Evolutionary conservation across 1,284 basidiomycete genomes (phyloP), one percentile per base, ranked within the genome.

Genomic region (Trichosporon sp.): DNA sequence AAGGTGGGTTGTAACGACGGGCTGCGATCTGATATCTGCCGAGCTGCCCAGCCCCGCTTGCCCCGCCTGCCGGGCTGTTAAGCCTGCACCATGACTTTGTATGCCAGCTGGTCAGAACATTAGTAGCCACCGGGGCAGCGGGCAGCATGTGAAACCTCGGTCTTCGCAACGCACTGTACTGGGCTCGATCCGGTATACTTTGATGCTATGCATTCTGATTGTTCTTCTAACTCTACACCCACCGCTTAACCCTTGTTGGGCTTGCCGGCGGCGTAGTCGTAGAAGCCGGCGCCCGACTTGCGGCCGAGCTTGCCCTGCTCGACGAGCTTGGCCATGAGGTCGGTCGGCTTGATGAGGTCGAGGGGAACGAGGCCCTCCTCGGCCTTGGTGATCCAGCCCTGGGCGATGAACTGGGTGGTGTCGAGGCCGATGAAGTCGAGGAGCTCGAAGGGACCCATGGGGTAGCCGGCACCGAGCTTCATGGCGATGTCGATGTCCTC

Each of bases 401-500:
- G 75, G 27, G 85, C 80, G 73, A 88, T 88, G 79, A 85, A 83
- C n/a, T 78, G 78, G 31, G 81, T 80, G 21, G 83, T 84, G 73
- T 83, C 83, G 62, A 87, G 80, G 47, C 86, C 86, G 56, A 87
- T 85, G 67, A 86, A 85, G 77, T 88, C 87, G 32, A 85, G 83
- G 9, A 88, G 83, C 77, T 87, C 86, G 75, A 88, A 85, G 29
- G 87, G 87, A 34, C 82, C 82, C 81, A 83, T 83, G 68, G 67
- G 82, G 75, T 83, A 81, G 13, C 87, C 87, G 15, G 87, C 87
- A 32, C 87, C 87, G 29, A 88, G 83, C 79, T 87, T 86, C 87
- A 88, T 88, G 42, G 87, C 87, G 12, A 81, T 85, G 77, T 88
- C 87, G 68, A 88, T 84, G 77, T 88, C 87, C 78, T 87, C 83